These are phyloP conservation scores for Mycena leptocephala DNA, from an alignment of 768 basidiomycete species.

Conservation along the genomic window DNA sequence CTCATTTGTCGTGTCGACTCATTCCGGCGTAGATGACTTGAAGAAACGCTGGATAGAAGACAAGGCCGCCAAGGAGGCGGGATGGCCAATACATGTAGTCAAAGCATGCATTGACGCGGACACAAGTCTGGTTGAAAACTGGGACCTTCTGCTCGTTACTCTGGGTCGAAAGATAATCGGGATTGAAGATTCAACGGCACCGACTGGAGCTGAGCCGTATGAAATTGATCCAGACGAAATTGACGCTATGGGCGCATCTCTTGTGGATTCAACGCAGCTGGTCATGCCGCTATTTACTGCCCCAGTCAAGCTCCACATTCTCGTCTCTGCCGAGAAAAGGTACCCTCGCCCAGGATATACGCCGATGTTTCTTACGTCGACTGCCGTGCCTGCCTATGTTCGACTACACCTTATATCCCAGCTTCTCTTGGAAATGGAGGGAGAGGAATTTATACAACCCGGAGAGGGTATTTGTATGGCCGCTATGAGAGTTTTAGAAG, in stretches of 20 bases:
- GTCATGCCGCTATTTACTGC: conserved; percentile 78
- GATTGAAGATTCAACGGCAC: conserved; percentile 43
- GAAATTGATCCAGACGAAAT: conserved; percentile 62
- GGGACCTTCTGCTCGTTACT: conserved; percentile 69
- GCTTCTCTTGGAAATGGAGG: conserved; percentile 71
- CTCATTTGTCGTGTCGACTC: conserved; percentile 77
- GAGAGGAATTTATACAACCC: conserved; percentile 69
- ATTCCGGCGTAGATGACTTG: conserved; percentile 75
- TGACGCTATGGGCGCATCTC: conserved; percentile 71
- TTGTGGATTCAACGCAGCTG: conserved; percentile 62
- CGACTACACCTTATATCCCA: conserved; percentile 85
- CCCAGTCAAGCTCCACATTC: conserved; percentile 77
- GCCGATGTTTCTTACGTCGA: conserved; percentile 84
- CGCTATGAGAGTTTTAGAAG: conserved; percentile 79
- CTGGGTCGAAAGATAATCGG: conserved; percentile 74
- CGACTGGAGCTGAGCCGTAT: conserved; percentile 43
- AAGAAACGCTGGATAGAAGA: conserved; percentile 87
- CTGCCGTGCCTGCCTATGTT: conserved; percentile 82
- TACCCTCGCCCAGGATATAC: conserved; percentile 66
- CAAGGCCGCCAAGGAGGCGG: conserved; percentile 86
- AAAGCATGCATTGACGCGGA: conserved; percentile 64
- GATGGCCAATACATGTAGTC: conserved; percentile 84
- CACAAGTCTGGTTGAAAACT: conserved; percentile 57
- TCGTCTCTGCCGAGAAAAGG: conserved; percentile 65
- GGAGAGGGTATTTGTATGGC: conserved; percentile 85